Evolutionary conservation across 257 asterid species (phyloP), one percentile per base, ranked within the genome.

Genomic region (Solanum etuberosum): DNA sequence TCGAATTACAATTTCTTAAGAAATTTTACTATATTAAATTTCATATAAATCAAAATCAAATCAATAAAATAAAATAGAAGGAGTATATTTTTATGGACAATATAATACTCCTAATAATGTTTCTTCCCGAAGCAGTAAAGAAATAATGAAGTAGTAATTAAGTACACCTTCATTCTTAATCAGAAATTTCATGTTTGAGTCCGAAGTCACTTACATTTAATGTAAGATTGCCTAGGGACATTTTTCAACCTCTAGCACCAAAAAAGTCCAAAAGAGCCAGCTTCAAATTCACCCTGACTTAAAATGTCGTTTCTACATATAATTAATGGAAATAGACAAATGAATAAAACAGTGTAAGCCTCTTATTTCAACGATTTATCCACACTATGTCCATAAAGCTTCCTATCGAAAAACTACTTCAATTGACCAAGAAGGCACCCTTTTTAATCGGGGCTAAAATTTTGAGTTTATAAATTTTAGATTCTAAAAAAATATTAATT

Each of bases 231-330:
- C 1, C 37, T 29, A 9, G 25, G 38, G 67, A 46, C 67, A 29
- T 9, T 29, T 80, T 81, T 81, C 70, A 71, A 38, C 32, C 3
- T 42, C 42, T 11, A 59, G 38, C 23, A 20, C 11, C 51, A 34
- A 21, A 71, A 12, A 81, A 90, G 89, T 91, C 89, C 91, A 92
- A 84, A 86, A 88, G 92, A 87, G 88, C 83, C 92, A 89, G 86
- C 89, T 85, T 89, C 84, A 86, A 89, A 83, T 88, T 88, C 87
- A 85, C 90, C 88, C 21, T 43, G 85, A 68, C 63, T 29, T 29
- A 81, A 80, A 9, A 18, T 48, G 43, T 80, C 42, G 18, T 46
- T 48, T 27, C 23, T 42, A 37, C 83, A 32, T 65, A 38, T 89
- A 91, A 86, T 77, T 86, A 86, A 51, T 48, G 82, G 83, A 38